phyloP scores from a whole-genome alignment of 192 early-diverging fungal genomes.

The Coemansia reversa region DNA sequence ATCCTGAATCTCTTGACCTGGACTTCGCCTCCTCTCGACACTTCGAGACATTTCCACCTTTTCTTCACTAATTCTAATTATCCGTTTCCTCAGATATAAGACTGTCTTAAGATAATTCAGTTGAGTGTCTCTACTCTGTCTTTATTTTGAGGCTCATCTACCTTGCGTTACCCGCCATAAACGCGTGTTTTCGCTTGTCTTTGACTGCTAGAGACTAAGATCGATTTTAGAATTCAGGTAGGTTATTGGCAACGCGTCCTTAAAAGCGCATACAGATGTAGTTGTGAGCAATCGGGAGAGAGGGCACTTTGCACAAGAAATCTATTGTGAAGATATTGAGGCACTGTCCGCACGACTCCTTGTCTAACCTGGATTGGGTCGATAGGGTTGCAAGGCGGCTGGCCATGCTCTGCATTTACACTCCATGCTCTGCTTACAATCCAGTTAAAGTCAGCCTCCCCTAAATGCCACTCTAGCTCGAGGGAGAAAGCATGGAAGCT shows the following conservation, averaged over 20 bases:
- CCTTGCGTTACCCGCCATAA: not conserved
- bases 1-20: not conserved
- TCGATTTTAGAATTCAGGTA: not conserved
- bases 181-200: not conserved
- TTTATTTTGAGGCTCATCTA: not conserved
- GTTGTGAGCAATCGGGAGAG: not conserved
- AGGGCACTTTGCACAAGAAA: not conserved
- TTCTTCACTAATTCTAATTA: not conserved
- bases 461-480: not conserved
- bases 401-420: not conserved
- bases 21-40: not conserved
- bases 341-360: not conserved
- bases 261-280: not conserved
- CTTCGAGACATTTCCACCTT: not conserved
- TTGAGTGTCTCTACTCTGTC: not conserved
- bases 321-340: not conserved
- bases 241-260: not conserved
- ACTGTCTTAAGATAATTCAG: not conserved
- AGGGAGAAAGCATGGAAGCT: not conserved
- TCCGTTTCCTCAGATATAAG: not conserved
- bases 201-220: not conserved
- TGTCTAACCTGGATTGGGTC: not conserved
- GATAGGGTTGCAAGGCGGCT: not conserved
- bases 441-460: not conserved
- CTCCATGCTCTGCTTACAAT: not conserved